Base-by-base conservation (phyloP, 2,329 filamentous ascomycete genomes). In the Apiospora marii region DNA sequence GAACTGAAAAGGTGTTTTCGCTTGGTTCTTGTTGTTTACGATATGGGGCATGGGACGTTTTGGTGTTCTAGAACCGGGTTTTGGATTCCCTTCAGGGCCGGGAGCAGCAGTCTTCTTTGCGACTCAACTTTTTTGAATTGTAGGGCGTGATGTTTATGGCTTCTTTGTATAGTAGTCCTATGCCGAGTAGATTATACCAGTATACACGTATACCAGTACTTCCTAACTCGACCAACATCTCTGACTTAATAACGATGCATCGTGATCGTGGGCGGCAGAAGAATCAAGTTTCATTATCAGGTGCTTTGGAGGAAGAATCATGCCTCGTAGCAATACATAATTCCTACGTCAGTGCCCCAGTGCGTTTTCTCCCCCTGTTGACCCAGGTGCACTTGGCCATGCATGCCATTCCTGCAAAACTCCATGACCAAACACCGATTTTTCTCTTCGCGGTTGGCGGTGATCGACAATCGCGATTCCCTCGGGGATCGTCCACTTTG, bases 31-130 rank as follows among this genome's bases (percentile, higher is more conserved):
- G 51, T 51, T 64, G 58, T 37, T 64, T 64, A 41, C 34, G 10
- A 64, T 22, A 41, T 14, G n/a, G 58, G 58, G 58, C 58, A 64
- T 64, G 58, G 58, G 58, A 64, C 58, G 58, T 64, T 64, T 64
- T 24, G 58, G 58, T 64, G 58, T 64, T 64, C 30, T 41, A 64
- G 34, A 64, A n/a, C 58, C 4, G 58, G 58, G 34, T 34, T 51
- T 64, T 64, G 58, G 58, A 64, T 64, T 64, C 58, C n/a, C 58
- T 22, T 22, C 19, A 49, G 58, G 58, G 58, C 30, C 58, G 58
- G 19, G 58, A 10, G 49, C 22, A 34, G 51, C 27, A 58, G 51
- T 37, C 7, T 16, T 37, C 30, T 37, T 16, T 37, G 58, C 12
- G 22, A 4, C 51, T 41, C 34, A 12, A 22, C 41, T 64, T 64